Evolutionary conservation across 164 flowering plant species (phyloP).

Genomic region (Cinnamomum chago): DNA sequence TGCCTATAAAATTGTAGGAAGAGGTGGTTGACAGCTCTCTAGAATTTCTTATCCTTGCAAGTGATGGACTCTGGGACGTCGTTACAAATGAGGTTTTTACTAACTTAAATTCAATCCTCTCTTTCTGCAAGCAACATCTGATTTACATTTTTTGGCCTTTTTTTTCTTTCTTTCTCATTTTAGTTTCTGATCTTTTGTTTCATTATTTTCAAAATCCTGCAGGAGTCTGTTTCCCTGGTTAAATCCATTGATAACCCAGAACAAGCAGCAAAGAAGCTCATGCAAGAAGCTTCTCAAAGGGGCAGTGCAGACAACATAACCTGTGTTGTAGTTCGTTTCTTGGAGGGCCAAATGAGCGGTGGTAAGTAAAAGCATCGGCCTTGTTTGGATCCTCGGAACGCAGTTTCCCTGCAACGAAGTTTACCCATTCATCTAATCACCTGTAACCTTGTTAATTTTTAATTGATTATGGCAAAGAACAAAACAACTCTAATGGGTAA

Average conservation of each 20-base stretch:
- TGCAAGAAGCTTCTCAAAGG: constrained; percentile 83
- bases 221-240: constrained; percentile 88
- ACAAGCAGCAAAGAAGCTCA: constrained; percentile 69
- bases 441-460: not conserved
- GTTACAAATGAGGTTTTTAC: constrained; percentile 74
- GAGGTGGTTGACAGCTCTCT: constrained; percentile 79
- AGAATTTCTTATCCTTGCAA: constrained; percentile 92
- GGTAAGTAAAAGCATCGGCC: not conserved
- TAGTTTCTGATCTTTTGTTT: not conserved
- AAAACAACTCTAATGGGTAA: not conserved
- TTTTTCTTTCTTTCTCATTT: not conserved
- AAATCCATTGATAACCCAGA: constrained; percentile 73
- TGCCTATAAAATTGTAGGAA: constrained; percentile 47
- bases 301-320: constrained; percentile 96
- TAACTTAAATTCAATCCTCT: not conserved
- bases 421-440: not conserved
- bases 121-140: not conserved
- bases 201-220: constrained; percentile 6
- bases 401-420: not conserved
- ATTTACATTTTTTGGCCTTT: not conserved
- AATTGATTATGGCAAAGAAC: not conserved
- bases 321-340: constrained; percentile 83
- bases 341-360: constrained; percentile 29
- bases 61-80: constrained; percentile 98
- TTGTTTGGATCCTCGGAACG: not conserved